Conservation (phyloP, 2,329 filamentous ascomycete species). For the Beauveria pseudobassiana region DNA sequence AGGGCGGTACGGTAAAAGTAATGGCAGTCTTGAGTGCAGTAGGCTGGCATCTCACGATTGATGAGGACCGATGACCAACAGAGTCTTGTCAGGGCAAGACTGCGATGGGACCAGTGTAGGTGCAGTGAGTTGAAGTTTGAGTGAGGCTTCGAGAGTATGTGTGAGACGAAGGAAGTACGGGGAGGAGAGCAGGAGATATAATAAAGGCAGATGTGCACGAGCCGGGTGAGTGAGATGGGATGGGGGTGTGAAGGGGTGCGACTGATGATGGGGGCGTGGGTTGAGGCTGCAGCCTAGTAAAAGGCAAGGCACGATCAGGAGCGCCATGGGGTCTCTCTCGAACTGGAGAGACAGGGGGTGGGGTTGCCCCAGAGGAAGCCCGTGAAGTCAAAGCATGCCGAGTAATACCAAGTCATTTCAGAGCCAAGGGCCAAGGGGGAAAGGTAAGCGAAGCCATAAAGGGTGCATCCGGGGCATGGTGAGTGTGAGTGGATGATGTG, state of each 20-base stretch:
- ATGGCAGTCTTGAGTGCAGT: conserved; percentile 79
- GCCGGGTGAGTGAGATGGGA: conserved; percentile 2
- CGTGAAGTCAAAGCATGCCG: background rate
- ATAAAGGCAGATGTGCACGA: background rate
- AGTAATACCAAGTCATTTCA: conserved; percentile 1
- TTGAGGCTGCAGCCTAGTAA: background rate
- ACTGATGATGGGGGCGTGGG: conserved; percentile 1
- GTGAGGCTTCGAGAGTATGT: background rate
- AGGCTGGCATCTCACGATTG: conserved; percentile 58
- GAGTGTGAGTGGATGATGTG: conserved; percentile 3
- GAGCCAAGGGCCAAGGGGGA: background rate
- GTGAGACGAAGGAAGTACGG: background rate
- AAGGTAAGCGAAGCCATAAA: conserved; percentile 2
- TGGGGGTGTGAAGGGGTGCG: conserved; percentile 4
- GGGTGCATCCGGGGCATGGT: background rate
- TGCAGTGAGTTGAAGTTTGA: background rate
- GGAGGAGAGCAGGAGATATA: conserved; percentile 2
- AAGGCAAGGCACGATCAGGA: conserved; percentile 4
- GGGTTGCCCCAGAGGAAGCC: background rate
- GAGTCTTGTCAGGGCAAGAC: conserved; percentile 6
- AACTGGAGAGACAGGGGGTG: background rate
- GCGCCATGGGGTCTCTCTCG: background rate
- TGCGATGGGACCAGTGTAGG: background rate
- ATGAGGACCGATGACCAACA: background rate
- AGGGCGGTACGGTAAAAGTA: conserved; percentile 89